Evolutionary conservation across 2,329 filamentous ascomycete genomes (phyloP).

Genomic region (Chaetomium olivaceum): DNA sequence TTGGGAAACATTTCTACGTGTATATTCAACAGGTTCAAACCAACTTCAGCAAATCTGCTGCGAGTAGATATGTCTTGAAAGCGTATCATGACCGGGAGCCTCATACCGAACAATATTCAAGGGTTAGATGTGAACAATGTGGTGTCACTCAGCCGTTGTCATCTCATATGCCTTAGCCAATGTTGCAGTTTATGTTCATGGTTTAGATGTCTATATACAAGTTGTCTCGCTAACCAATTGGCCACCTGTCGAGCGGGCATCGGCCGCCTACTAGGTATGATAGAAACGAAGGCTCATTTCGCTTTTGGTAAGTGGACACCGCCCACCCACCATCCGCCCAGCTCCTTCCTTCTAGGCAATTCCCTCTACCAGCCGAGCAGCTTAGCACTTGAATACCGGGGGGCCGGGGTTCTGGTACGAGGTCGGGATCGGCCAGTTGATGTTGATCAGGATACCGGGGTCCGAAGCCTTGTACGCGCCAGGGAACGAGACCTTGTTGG

Average conservation of each 20-base stretch:
- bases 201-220: background rate
- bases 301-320: background rate
- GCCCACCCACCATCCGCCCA: background rate
- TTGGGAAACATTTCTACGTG: no score
- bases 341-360: background rate
- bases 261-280: background rate
- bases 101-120: background rate
- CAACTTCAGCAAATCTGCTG: background rate
- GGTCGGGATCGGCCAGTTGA: slow-evolving; percentile 45
- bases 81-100: background rate
- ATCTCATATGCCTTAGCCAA: background rate
- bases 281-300: background rate
- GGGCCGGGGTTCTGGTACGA: slow-evolving; percentile 40
- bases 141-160: background rate
- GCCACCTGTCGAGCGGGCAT: background rate
- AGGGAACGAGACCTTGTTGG: slow-evolving; percentile 45
- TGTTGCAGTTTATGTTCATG: background rate
- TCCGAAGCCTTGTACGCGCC: slow-evolving; percentile 46
- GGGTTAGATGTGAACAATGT: background rate
- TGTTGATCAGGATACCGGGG: slow-evolving; percentile 47
- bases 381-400: slow-evolving; percentile 33
- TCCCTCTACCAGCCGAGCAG: background rate
- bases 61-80: background rate
- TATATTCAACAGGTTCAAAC: no score
- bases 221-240: background rate